Evolutionary conservation across 1,139 yeast genomes (phyloP).

Genomic region (Lodderomyces pseudojiufengensis): DNA sequence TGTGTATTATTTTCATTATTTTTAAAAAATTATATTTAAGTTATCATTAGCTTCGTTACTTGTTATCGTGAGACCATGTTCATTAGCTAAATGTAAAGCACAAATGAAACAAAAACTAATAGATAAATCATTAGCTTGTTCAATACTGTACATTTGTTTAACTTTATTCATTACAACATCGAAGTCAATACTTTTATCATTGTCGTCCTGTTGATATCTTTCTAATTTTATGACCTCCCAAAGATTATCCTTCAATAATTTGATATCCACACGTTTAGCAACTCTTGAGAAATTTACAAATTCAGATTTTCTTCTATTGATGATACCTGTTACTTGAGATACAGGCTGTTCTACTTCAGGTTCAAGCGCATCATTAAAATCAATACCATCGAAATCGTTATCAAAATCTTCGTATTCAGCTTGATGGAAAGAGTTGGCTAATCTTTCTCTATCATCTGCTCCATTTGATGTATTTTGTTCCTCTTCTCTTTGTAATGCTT

Average conservation of each 20-base stretch:
- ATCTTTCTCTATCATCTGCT: conserved; percentile 26
- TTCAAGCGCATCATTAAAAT: conserved; percentile 44
- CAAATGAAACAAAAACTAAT: conserved; percentile 89
- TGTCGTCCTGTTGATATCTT: conserved; percentile 11
- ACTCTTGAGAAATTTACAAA: conserved; percentile 72
- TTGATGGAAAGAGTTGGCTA: conserved; percentile 42
- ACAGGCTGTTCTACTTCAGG: not conserved
- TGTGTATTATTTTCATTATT: not conserved
- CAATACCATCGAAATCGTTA: conserved; percentile 39
- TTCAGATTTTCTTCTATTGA: conserved; percentile 52
- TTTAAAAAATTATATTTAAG: conserved; percentile 42
- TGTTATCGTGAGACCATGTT: conserved; percentile 68
- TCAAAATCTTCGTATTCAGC: conserved; percentile 44
- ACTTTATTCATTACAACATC: conserved; percentile 49
- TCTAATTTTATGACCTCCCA: conserved; percentile 57
- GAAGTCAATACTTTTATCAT: conserved; percentile 23
- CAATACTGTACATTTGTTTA: conserved; percentile 50
- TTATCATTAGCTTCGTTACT: conserved; percentile 57
- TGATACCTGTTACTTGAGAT: conserved; percentile 17
- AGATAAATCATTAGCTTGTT: conserved; percentile 61
- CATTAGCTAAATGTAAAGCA: conserved; percentile 82
- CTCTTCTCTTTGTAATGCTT: conserved; percentile 28
- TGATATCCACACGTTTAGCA: conserved; percentile 84
- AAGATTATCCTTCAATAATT: conserved; percentile 71
- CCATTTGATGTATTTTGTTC: conserved; percentile 1